Percentiles rank a stretch among this genome's conserved stretches.
Conservation (phyloP, 164 flowering plant species). For the Hamamelis virginiana region DNA sequence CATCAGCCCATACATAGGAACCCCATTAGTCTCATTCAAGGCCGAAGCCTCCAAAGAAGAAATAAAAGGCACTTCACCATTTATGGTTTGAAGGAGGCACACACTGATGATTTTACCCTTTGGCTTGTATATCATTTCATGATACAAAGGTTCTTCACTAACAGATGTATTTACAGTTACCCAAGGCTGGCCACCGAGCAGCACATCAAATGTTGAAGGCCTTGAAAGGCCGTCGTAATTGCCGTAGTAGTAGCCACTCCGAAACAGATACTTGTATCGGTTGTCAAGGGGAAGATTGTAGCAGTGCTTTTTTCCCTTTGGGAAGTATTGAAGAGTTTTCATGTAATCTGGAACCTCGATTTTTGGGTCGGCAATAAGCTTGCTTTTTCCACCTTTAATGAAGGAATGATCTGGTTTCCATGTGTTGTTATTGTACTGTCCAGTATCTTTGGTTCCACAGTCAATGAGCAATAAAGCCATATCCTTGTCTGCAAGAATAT, state of each 20-base stretch:
- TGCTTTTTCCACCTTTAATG: too few species aligned
- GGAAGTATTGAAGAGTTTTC: conserved; percentile 1
- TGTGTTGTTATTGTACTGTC: too few species aligned
- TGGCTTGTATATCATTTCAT: conserved; percentile 1
- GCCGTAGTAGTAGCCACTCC: conserved; percentile 13
- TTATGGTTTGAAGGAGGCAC: neutral
- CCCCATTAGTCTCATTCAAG: too few species aligned
- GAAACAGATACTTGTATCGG: neutral
- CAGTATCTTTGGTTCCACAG: too few species aligned
- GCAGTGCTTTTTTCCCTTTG: neutral
- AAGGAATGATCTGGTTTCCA: too few species aligned
- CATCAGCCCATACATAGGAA: too few species aligned
- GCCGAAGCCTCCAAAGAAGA: too few species aligned
- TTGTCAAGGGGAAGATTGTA: neutral
- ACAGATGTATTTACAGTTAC: neutral
- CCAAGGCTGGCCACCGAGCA: conserved; percentile 4
- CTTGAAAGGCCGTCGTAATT: conserved; percentile 10
- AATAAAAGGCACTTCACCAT: neutral
- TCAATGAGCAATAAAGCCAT: too few species aligned
- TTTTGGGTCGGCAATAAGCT: too few species aligned
- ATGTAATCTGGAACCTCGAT: neutral
- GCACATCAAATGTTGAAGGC: conserved; percentile 2
- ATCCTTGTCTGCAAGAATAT: too few species aligned
- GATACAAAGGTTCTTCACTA: neutral
- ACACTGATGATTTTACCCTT: neutral